A percentile compares a stretch with the other conserved stretches of the same genome.
These are phyloP conservation scores for Xerocomus nothofagi DNA, from an alignment of 1,284 basidiomycete species.

Conservation along the genomic window DNA sequence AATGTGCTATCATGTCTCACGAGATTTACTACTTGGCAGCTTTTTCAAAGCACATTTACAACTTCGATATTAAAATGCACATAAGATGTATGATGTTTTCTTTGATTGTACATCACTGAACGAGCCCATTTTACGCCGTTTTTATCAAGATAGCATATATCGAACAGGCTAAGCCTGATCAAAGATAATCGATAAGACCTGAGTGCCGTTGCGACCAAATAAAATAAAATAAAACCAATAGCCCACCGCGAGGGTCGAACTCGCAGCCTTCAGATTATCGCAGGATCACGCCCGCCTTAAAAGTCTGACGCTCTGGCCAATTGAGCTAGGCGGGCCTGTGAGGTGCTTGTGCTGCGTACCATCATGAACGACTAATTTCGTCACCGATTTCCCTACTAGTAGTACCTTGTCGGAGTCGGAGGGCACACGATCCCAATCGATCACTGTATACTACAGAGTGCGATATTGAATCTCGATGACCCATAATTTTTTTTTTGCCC, in stretches of 20 bases:
- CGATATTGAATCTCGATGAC: no score
- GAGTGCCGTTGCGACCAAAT: background rate
- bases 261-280: slow-evolving; percentile 88
- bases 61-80: no score
- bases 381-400: background rate
- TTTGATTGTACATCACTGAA: no score
- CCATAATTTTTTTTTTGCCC: background rate
- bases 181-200: background rate
- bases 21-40: no score
- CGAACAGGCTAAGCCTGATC: no score
- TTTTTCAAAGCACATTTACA: no score
- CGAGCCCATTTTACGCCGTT: no score
- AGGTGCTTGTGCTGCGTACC: rapidly evolving
- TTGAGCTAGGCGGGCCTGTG: slow-evolving; percentile 56
- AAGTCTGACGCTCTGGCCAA: slow-evolving; percentile 61
- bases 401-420: no score
- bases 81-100: no score
- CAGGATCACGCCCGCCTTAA: slow-evolving; percentile 54
- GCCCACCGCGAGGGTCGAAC: slow-evolving; percentile 91
- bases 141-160: no score
- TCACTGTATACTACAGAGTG: background rate
- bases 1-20: slow-evolving; percentile 21
- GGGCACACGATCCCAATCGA: no score
- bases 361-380: background rate
- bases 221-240: slow-evolving; percentile 33